Evolutionary conservation across 2,329 filamentous ascomycete species (phyloP).

Genomic region (Neopestalotiopsis rosae): DNA sequence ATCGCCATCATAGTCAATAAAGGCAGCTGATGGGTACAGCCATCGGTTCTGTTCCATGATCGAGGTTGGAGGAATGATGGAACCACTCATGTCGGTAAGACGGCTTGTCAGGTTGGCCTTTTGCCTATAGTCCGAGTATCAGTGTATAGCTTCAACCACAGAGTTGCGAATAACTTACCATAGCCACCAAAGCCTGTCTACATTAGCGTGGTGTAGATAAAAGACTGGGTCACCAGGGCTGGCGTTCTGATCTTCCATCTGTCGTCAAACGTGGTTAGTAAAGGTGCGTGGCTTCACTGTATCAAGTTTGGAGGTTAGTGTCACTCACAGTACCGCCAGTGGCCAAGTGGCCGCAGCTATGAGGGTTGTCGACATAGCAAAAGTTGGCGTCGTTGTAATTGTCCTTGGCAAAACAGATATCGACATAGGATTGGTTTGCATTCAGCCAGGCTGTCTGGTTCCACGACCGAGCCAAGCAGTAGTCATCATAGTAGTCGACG

Average conservation of each 20-base stretch:
- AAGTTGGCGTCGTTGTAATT: constrained; percentile 16
- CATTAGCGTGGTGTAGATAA: constrained; percentile 31
- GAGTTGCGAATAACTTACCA: constrained; percentile 14
- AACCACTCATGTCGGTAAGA: constrained; percentile 15
- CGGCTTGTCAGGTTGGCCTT: constrained; percentile 24
- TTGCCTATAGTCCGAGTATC: constrained; percentile 19
- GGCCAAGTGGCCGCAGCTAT: background rate
- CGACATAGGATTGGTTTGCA: constrained; percentile 11
- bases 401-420: constrained; percentile 11
- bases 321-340: background rate
- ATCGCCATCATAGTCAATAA: constrained; percentile 22
- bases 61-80: background rate
- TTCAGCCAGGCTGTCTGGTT: background rate
- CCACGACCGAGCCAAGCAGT: constrained; percentile 3
- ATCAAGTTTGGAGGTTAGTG: background rate
- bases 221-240: constrained; percentile 28
- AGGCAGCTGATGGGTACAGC: constrained; percentile 15
- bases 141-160: too few species aligned
- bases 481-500: constrained; percentile 10
- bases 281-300: background rate
- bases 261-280: background rate
- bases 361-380: constrained; percentile 10
- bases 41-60: background rate
- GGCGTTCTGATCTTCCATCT: constrained; percentile 20
- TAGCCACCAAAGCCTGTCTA: constrained; percentile 32